Evolutionary conservation across 2,329 filamentous ascomycete genomes (phyloP), one percentile per base, ranked within the genome.

Genomic region (Calonectria ilicicola): DNA sequence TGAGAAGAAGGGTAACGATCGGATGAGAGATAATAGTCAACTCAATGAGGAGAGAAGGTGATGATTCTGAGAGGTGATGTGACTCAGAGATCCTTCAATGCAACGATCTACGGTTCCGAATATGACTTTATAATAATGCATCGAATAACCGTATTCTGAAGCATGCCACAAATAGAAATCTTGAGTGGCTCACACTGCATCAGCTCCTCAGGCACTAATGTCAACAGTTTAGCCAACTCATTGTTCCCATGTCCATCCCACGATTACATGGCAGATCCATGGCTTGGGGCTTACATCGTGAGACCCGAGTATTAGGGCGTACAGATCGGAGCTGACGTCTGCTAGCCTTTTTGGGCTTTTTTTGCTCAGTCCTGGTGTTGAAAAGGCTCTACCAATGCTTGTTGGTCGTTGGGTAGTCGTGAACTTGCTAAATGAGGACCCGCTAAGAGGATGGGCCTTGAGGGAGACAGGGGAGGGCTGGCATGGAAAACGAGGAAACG

Each of bases 211-310:
- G 12, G 32, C 32, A 12, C 53, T 60, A 60, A 19, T 27, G 5
- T 60, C 53, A 60, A 60, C 14, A 17, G 53, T 60, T 60, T 60
- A 60, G 53, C 35, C 21, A 60, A 60, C 32, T 26, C 53, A 60
- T 23, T 17, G 5, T 40, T n/a, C 21, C 21, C 38, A 26, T 38
- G 35, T 26, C 53, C 17, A 60, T 60, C 17, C 8, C 32, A 40
- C 21, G 21, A 40, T 60, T 60, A 27, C 53, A 60, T 60, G 53
- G 53, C 21, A 60, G 53, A 40, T 60, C 53, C 53, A 60, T 60
- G 35, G 26, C 35, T 40, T 60, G 12, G 3, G 21, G 53, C 53
- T 60, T 60, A 60, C 35, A 60, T 40, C 14, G 53, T 21, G 14
- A 60, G 32, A 60, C 35, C 21, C 53, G 53, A 40, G 53, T 32